Evolutionary conservation across 192 early-diverging fungal genomes (phyloP).

Genomic region (Gamsiella multidivaricata): DNA sequence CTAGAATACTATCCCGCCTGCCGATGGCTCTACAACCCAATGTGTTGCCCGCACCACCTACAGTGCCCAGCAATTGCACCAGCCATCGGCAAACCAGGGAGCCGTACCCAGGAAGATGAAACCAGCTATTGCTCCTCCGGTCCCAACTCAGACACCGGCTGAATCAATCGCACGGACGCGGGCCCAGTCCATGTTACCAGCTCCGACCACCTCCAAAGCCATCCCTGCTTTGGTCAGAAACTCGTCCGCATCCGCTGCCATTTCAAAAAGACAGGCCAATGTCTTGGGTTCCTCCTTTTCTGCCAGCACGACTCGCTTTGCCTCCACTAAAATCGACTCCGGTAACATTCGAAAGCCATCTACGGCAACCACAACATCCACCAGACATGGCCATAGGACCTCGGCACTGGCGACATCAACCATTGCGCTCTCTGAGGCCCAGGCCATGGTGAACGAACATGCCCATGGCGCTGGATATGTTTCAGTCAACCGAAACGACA

Average conservation of each 20-base stretch:
- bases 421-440: neutral
- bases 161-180: neutral
- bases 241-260: neutral
- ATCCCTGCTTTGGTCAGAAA: neutral
- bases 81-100: neutral
- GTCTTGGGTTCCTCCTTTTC: neutral
- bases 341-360: conserved; percentile 7
- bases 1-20: too few species aligned
- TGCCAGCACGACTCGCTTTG: neutral
- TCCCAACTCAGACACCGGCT: neutral
- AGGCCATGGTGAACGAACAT: neutral
- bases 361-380: neutral
- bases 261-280: conserved; percentile 3
- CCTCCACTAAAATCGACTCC: neutral
- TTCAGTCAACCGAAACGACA: neutral
- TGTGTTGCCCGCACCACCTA: too few species aligned
- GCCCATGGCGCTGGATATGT: neutral
- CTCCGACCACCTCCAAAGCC: neutral
- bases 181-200: neutral
- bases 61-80: too few species aligned
- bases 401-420: neutral
- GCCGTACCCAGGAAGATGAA: neutral
- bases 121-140: neutral
- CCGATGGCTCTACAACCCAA: too few species aligned
- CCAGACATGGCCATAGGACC: neutral